phyloP scores from a whole-genome alignment of 306 rosid genomes.

The Malus asiatica region DNA sequence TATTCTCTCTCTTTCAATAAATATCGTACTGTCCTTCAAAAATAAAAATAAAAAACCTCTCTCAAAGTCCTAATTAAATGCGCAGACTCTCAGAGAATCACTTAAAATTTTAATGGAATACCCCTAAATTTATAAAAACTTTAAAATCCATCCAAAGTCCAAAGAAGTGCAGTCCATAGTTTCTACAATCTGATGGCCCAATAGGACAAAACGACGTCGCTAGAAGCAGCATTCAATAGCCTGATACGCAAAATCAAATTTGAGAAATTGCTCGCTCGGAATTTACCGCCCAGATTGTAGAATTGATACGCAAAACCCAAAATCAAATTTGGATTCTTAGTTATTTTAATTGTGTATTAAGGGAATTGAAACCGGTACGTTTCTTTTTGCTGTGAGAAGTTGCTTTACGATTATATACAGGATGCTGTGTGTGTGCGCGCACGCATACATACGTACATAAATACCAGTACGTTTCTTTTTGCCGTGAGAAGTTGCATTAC shows the following conservation, averaged over 20 bases:
- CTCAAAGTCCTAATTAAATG: too few species aligned
- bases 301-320: too few species aligned
- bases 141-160: too few species aligned
- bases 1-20: too few species aligned
- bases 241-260: not conserved
- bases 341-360: not conserved
- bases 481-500: too few species aligned
- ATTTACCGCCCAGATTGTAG: not conserved
- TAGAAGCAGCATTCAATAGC: not conserved
- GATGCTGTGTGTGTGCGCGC: not conserved
- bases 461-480: too few species aligned
- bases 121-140: too few species aligned
- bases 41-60: too few species aligned
- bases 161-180: not conserved
- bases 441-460: too few species aligned
- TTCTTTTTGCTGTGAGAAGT: not conserved
- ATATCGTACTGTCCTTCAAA: too few species aligned
- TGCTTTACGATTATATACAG: not conserved
- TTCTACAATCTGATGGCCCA: not conserved
- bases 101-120: too few species aligned
- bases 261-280: not conserved
- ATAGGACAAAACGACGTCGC: not conserved
- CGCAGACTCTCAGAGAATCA: accelerated
- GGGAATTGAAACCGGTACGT: too few species aligned
- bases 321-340: not conserved